Conservation (phyloP, 139 green algal species). For the Yamagishiella unicocca region DNA sequence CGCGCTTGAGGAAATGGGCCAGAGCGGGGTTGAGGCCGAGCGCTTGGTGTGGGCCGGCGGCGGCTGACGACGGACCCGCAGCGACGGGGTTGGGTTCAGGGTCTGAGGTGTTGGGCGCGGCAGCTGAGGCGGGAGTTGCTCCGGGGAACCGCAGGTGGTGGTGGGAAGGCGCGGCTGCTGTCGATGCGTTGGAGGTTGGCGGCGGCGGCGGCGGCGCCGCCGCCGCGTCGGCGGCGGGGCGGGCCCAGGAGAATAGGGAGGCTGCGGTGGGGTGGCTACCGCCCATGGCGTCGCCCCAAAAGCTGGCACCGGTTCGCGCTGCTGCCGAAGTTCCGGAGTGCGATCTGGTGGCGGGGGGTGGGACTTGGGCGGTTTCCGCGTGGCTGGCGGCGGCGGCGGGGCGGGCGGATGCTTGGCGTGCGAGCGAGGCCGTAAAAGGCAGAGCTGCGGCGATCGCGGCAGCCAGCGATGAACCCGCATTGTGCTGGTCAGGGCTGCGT, state of each 20-base stretch:
- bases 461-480: no score
- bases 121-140: not conserved
- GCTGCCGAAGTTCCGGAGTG: no score
- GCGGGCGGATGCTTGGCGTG: not conserved
- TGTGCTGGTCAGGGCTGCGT: no score
- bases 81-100: not conserved
- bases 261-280: not conserved
- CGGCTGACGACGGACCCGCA: not conserved
- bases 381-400: no score
- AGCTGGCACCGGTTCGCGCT: no score
- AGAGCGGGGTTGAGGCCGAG: conserved; percentile 1
- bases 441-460: not conserved
- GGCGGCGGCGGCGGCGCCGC: not conserved
- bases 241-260: no score
- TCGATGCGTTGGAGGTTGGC: not conserved
- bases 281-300: not conserved
- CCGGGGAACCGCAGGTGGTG: not conserved
- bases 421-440: not conserved
- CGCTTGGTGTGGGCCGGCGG: not conserved
- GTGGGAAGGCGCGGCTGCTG: not conserved
- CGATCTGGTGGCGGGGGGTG: not conserved
- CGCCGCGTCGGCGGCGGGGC: not conserved
- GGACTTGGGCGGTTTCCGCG: no score
- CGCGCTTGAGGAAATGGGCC: not conserved
- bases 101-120: not conserved